Evolutionary conservation across 1,139 yeast species (phyloP), one percentile per base, ranked within the genome.

Genomic region (Sugiyamaella pinicola): DNA sequence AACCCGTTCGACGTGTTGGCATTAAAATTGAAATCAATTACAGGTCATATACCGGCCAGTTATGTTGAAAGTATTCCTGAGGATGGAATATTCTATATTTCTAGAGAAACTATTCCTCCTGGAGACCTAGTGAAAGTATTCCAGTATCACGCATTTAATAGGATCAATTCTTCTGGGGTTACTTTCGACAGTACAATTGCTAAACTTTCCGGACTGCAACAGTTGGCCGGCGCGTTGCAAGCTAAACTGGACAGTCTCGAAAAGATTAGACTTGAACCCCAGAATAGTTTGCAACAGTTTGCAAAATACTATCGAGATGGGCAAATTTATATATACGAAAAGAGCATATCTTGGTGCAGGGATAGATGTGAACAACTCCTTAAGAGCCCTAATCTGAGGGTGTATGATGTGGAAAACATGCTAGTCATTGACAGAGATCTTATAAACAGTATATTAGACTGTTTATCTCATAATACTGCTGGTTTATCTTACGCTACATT

Each of bases 1-100:
- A 89, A 88, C 63, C 67, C 72, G 1, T 79, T 80, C 44, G 96
- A 90, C 61, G 70, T 80, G 2, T 82, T 86, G 0, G 82, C 86
- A 0, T 71, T 82, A 51, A 79, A 75, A 61, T 54, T 60, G 13
- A 26, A 26, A 4, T 3, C 34, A 45, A 15, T 21, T 19, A 9
- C 29, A 8, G 17, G 33, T 46, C 41, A 33, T 40, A 29, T 45
- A 42, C 29, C 34, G n/a, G 17, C 35, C 1, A 26, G 40, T 9
- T 45, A 28, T 10, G 52, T 51, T 7, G 42, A 34, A 6, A 49
- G 49, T 24, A 37, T 55, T 4, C 58, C 61, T 4, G 49, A 53
- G 13, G 52, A 57, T 19, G 53, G 52, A 1, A 51, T 61, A 6
- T 64, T 60, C 46, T 53, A 58, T 51, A 50, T 65, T 8, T 47